Evolutionary conservation across 805 yeast species (phyloP), one percentile per base, ranked within the genome.

Genomic region (Candida palmyrensis): DNA sequence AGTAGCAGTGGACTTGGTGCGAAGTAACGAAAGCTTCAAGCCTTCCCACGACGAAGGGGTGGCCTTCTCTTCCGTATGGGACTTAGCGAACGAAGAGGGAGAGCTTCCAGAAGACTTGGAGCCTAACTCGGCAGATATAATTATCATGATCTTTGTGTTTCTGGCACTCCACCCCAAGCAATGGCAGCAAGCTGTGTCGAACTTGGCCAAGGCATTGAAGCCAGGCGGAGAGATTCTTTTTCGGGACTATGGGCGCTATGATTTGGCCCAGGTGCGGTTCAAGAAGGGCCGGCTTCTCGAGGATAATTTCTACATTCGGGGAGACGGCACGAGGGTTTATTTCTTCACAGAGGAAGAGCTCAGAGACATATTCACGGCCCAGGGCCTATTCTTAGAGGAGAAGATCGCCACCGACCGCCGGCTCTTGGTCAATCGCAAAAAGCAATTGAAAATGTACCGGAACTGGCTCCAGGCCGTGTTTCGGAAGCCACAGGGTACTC

Each of bases 311-410:
- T 92, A 92, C 58, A 87, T 89, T 24, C 76, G 98, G 50, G 98
- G 98, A 24, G 98, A 92, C 55, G 98, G 98, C 30, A 92, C 98
- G 0, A 71, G 98, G 46, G 98, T 92, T 9, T 92, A 92, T 56
- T 92, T 92, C 63, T 92, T 92, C 65, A 86, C 96, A 2, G 97
- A 90, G 53, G 95, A 90, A 38, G 96, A 92, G 59, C 59, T 90
- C 37, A 68, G 84, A 40, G 64, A 72, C 28, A 83, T 90, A 3
- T 92, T 90, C 54, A 11, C 7, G n/a, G 71, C 79, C 11, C 50
- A 58, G 18, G 65, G 69, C 5, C 66, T 66, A 13, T 87, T 90
- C 49, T 55, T 51, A n/a, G 90, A 84, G 42, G 73, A 66, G 25
- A 81, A 73, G 53, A 81, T 92, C 25, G 97, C 85, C 1, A 83